phyloP scores from a whole-genome alignment of 139 green algal genomes.

The Bryopsis sp. region DNA sequence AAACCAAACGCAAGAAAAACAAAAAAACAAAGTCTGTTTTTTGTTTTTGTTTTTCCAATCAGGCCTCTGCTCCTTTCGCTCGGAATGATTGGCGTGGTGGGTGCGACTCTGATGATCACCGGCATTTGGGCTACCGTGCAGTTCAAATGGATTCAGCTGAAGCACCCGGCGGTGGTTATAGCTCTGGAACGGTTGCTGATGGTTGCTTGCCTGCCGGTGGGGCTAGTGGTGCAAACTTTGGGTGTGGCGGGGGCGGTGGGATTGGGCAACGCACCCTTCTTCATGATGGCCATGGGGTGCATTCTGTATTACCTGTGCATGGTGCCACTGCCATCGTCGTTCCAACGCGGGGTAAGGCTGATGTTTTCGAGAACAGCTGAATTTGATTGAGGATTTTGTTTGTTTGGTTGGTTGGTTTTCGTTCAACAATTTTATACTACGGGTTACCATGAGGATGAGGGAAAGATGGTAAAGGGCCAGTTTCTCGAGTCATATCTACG shows the following conservation, averaged over 20 bases:
- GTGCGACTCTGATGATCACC: slow-evolving; percentile 28
- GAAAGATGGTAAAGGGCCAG: too few relatives aligned
- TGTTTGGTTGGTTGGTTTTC: too few relatives aligned
- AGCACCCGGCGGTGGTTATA: slow-evolving; percentile 70
- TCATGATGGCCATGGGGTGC: slow-evolving; percentile 50
- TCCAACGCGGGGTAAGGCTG: background rate
- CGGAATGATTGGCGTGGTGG: slow-evolving; percentile 1
- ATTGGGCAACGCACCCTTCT: slow-evolving; percentile 66
- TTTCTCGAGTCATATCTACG: background rate
- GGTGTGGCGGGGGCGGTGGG: slow-evolving; percentile 41
- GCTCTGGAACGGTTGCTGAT: slow-evolving; percentile 81
- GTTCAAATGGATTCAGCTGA: slow-evolving; percentile 81
- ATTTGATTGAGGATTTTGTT: too few relatives aligned
- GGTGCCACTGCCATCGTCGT: slow-evolving; percentile 14
- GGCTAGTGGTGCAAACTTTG: slow-evolving; percentile 40
- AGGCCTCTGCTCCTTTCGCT: background rate
- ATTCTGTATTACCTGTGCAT: slow-evolving; percentile 24
- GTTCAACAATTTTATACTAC: too few relatives aligned
- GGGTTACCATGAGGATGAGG: too few relatives aligned
- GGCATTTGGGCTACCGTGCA: slow-evolving; percentile 81
- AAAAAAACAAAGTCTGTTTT: background rate
- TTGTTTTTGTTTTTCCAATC: background rate
- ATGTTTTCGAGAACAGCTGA: background rate
- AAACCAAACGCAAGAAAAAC: too few relatives aligned
- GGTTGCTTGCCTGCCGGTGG: slow-evolving; percentile 46